Evolutionary conservation across 2,329 filamentous ascomycete species (phyloP).

Genomic region (Alternaria consortialis): DNA sequence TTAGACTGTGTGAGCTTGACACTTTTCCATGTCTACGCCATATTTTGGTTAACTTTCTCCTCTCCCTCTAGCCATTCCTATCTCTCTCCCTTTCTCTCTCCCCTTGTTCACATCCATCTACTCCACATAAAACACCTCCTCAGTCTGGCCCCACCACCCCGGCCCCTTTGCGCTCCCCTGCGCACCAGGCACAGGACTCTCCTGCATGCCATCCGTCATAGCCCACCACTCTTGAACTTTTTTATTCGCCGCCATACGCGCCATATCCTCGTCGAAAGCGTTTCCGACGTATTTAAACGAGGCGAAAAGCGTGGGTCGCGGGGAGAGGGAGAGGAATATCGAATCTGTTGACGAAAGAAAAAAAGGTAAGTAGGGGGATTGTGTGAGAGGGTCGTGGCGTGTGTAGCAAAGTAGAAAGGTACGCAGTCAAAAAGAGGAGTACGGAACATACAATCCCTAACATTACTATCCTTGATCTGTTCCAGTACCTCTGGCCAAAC

Average conservation of each 20-base stretch:
- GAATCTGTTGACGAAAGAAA: slow-evolving; percentile 59
- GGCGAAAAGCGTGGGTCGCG: slow-evolving; percentile 71
- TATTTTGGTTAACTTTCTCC: no score
- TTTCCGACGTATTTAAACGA: slow-evolving; percentile 81
- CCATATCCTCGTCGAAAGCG: slow-evolving; percentile 78
- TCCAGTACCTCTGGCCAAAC: slow-evolving; percentile 81
- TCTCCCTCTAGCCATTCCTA: no score
- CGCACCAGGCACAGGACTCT: slow-evolving; percentile 62
- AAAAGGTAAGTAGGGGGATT: not conserved
- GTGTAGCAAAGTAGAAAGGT: not conserved
- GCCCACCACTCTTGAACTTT: slow-evolving; percentile 82
- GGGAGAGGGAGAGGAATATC: slow-evolving; percentile 72
- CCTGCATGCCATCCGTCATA: slow-evolving; percentile 81
- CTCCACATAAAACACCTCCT: slow-evolving; percentile 72
- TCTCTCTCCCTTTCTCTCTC: no score
- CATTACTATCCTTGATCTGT: slow-evolving; percentile 79
- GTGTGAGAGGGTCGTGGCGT: not conserved
- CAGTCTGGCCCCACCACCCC: slow-evolving; percentile 73
- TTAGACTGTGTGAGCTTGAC: no score
- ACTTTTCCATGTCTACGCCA: no score
- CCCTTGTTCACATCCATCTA: slow-evolving; percentile 4
- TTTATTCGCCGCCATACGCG: slow-evolving; percentile 74
- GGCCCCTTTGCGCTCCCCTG: slow-evolving; percentile 36
- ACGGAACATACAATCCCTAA: slow-evolving; percentile 65
- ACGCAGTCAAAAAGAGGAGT: slow-evolving; percentile 53